Percentiles rank a stretch among this genome's conserved stretches.
phyloP scores from a whole-genome alignment of 1,284 basidiomycete species.

The Fomitopsis schrenkii region DNA sequence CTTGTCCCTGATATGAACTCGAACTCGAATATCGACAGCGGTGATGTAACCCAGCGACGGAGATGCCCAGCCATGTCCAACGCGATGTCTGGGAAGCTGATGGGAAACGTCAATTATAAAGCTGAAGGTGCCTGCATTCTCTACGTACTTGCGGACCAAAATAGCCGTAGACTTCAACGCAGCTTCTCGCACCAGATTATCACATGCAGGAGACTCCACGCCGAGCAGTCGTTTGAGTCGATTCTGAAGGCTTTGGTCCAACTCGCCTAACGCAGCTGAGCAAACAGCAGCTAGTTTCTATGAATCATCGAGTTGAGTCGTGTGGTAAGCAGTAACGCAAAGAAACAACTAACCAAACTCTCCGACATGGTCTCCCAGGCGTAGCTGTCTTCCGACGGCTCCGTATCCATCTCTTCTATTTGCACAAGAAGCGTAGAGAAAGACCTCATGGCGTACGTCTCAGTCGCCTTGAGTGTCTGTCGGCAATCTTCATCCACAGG shows the following conservation, averaged over 20 bases:
- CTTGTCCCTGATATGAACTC: constrained; percentile 73
- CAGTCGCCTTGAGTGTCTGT: constrained; percentile 45
- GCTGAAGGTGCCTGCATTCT: neutral
- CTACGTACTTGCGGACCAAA: constrained; percentile 73
- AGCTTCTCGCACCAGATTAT: constrained; percentile 81
- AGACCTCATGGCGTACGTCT: constrained; percentile 59
- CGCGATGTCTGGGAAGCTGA: constrained; percentile 79
- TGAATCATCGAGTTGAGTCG: neutral
- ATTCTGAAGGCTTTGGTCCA: constrained; percentile 69
- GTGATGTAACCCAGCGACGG: constrained; percentile 85
- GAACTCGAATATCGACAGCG: constrained; percentile 84
- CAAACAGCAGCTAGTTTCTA: constrained; percentile 90
- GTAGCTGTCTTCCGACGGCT: constrained; percentile 78
- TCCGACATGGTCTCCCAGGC: constrained; percentile 87
- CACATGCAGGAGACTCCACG: constrained; percentile 76
- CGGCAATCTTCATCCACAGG: constrained; percentile 38
- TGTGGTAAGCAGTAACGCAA: neutral
- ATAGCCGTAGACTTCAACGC: constrained; percentile 80
- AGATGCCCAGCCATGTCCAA: constrained; percentile 76
- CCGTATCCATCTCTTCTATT: constrained; percentile 75
- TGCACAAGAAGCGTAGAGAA: constrained; percentile 72
- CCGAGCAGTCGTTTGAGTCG: constrained; percentile 77
- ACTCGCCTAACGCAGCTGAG: constrained; percentile 66
- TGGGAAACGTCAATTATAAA: neutral
- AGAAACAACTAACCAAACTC: constrained; percentile 45